These are phyloP conservation scores for Mollisiaceae sp. DNA, from an alignment of 2,329 filamentous ascomycete genomes.

Conservation along the genomic window DNA sequence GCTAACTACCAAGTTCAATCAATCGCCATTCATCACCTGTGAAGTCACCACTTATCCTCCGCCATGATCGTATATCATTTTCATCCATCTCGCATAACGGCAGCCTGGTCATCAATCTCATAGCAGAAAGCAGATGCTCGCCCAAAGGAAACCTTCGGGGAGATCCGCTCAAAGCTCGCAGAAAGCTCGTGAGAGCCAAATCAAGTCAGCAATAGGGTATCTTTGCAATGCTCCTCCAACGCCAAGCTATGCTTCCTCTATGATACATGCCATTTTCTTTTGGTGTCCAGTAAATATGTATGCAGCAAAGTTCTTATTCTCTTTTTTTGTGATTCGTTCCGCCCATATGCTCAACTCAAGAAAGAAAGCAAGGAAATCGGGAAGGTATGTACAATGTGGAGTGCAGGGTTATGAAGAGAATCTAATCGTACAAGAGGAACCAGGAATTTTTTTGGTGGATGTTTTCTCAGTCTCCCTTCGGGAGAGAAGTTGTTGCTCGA, in stretches of 20 bases:
- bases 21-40: constrained; percentile 1
- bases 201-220: constrained; percentile 2
- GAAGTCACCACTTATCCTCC: background rate
- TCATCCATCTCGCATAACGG: background rate
- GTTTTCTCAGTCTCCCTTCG: background rate
- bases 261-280: background rate
- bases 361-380: background rate
- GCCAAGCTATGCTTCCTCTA: background rate
- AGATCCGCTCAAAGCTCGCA: background rate
- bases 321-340: background rate
- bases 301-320: background rate
- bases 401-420: background rate
- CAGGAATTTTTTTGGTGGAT: background rate
- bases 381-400: background rate
- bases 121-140: background rate
- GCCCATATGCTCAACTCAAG: background rate
- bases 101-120: background rate
- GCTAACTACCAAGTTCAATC: constrained; percentile 1
- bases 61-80: background rate
- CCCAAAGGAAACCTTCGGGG: background rate
- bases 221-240: background rate
- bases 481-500: background rate
- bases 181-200: background rate
- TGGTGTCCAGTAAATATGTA: constrained; percentile 1
- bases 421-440: background rate